A percentile compares a stretch with the other conserved stretches of the same genome.
These are phyloP conservation scores for Acanthamoeba triangularis DNA, from an alignment of 208 protist genomes.

Conservation along the genomic window DNA sequence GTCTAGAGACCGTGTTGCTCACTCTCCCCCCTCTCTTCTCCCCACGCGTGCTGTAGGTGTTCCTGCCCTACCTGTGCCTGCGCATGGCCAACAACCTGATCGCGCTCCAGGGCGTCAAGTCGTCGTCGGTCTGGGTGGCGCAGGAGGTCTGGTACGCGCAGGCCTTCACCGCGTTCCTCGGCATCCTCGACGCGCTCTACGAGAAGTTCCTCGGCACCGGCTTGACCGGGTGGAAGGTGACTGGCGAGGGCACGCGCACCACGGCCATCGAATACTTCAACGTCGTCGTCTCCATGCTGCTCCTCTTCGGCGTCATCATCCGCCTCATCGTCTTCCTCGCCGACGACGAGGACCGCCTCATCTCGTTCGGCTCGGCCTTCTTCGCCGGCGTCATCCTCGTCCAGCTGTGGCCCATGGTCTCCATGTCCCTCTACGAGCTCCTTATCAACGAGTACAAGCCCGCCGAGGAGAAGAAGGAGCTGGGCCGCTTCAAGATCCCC, in stretches of 20 bases:
- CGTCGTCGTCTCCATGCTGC: slow-evolving; percentile 33
- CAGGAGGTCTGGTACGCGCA: slow-evolving; percentile 76
- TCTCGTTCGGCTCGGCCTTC: slow-evolving; percentile 57
- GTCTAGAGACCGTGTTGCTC: neutral
- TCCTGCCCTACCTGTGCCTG: slow-evolving; percentile 61
- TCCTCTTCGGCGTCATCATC: slow-evolving; percentile 62
- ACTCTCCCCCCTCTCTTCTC: neutral
- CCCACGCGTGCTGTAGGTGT: neutral
- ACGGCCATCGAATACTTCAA: slow-evolving; percentile 73
- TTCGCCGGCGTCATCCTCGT: slow-evolving; percentile 69
- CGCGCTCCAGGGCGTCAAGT: slow-evolving; percentile 69
- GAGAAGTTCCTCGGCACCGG: slow-evolving; percentile 73
- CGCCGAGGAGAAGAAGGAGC: slow-evolving; percentile 72
- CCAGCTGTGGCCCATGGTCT: slow-evolving; percentile 76
- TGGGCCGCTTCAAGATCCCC: slow-evolving; percentile 74
- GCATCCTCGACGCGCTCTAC: slow-evolving; percentile 74
- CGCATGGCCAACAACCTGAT: slow-evolving; percentile 74
- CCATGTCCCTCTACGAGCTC: slow-evolving; percentile 73
- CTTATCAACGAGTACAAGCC: slow-evolving; percentile 75
- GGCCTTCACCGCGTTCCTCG: slow-evolving; percentile 73
- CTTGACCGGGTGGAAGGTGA: slow-evolving; percentile 71
- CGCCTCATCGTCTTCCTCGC: slow-evolving; percentile 63
- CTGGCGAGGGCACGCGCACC: slow-evolving; percentile 59
- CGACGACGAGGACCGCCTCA: neutral
- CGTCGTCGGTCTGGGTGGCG: slow-evolving; percentile 59